These are phyloP conservation scores for Athelia psychrophila DNA, from an alignment of 1,284 basidiomycete species.

Conservation along the genomic window DNA sequence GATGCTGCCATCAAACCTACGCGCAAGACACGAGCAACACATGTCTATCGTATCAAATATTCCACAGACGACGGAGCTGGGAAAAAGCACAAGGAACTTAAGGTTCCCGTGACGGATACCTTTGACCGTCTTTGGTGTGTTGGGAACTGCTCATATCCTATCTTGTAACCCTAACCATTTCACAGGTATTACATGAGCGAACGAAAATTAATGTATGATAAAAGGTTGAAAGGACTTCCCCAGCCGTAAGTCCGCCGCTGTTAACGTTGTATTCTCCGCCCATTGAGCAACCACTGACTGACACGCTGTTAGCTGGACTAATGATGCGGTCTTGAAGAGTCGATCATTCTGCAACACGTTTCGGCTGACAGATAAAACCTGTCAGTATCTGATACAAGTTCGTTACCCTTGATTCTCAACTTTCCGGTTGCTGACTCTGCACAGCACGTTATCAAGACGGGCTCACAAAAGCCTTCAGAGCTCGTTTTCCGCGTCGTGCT, in stretches of 20 bases:
- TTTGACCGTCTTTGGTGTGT: conserved; percentile 59
- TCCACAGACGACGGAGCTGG: too few relatives aligned
- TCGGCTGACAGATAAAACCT: conserved; percentile 13
- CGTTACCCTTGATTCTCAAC: neutral
- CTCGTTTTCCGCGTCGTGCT: conserved; percentile 59
- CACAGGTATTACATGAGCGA: conserved; percentile 23
- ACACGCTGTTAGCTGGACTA: conserved; percentile 47
- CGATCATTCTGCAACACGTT: conserved; percentile 62
- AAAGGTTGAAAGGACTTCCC: conserved; percentile 42
- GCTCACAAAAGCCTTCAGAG: conserved; percentile 49
- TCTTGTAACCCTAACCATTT: too few relatives aligned
- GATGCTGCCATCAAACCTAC: too few relatives aligned
- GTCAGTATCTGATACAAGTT: neutral
- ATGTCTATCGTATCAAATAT: too few relatives aligned
- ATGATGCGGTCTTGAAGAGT: conserved; percentile 44
- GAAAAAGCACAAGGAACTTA: too few relatives aligned
- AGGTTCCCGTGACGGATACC: conserved; percentile 41
- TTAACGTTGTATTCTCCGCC: too few relatives aligned
- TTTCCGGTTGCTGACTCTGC: conserved; percentile 46
- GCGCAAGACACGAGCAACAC: too few relatives aligned
- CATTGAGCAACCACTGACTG: too few relatives aligned
- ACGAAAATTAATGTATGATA: conserved; percentile 52
- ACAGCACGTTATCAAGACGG: conserved; percentile 62
- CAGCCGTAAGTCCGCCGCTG: conserved; percentile 40
- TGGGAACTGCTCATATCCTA: conserved; percentile 29